Conservation (phyloP, 257 asterid species). For the Petunia axillaris region DNA sequence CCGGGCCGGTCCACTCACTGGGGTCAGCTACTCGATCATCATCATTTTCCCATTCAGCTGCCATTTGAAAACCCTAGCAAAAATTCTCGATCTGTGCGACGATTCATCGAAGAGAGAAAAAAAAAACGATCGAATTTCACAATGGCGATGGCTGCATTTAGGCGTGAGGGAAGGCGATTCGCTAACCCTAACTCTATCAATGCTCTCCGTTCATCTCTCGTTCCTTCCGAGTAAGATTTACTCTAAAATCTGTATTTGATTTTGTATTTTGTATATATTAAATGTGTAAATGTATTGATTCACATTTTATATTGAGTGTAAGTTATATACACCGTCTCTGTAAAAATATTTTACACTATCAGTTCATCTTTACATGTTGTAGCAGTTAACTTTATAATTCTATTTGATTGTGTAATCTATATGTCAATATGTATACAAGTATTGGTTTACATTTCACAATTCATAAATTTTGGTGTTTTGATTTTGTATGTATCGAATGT, state of each 20-base stretch:
- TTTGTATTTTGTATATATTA: too few relatives aligned
- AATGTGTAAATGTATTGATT: background rate
- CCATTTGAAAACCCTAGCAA: too few relatives aligned
- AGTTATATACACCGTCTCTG: background rate
- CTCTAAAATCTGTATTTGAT: background rate
- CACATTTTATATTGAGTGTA: background rate
- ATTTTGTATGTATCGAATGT: too few relatives aligned
- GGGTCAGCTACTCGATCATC: too few relatives aligned
- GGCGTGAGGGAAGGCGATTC: conserved; percentile 88
- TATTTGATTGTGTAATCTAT: background rate
- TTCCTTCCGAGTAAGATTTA: conserved; percentile 56
- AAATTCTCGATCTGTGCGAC: too few relatives aligned
- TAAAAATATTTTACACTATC: background rate
- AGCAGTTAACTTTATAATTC: background rate
- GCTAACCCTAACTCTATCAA: conserved; percentile 58
- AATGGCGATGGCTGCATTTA: conserved; percentile 87
- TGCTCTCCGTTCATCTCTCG: conserved; percentile 60
- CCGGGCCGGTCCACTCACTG: too few relatives aligned
- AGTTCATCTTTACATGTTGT: background rate
- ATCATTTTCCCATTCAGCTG: too few relatives aligned
- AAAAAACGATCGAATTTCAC: background rate
- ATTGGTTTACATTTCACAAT: too few relatives aligned
- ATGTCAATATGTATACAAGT: background rate
- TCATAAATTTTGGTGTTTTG: too few relatives aligned
- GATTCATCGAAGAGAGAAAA: too few relatives aligned